Evolutionary conservation across 345 rosid genomes (phyloP), one percentile per base, ranked within the genome.

Genomic region (Dipteronia dyeriana): DNA sequence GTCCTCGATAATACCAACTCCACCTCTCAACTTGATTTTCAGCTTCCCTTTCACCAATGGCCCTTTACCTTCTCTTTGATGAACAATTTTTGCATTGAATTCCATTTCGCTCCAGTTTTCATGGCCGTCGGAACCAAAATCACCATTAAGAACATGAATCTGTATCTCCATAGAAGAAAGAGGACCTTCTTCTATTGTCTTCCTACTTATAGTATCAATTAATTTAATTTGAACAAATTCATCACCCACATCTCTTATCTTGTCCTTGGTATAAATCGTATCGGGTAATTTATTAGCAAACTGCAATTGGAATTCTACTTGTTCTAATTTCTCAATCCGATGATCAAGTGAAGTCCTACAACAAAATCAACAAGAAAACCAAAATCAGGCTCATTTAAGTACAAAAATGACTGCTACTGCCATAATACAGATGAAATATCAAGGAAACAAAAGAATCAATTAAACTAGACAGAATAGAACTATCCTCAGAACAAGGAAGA

Each of bases 1-100:
- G 3, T 89, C 85, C 29, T 77, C 76, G 0, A 93, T 38, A 10
- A 54, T 26, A 39, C 86, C 96, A 3, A 82, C 84, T 26, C 99
- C 98, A 45, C 75, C 70, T 66, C 62, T 76, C 57, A 93, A 71
- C 1, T 82, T 78, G 29, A 91, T 3, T 17, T 59, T 81, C 19
- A 79, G 77, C 23, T 88, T 94, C 25, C 99, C 99, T 0, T 89
- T 83, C 26, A 95, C 79, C 62, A 95, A 45, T 0, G 99, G 97
- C 72, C 89, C 84, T 79, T 82, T 87, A 5, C 95, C 94, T 17
- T 88, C 86, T 9, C 98, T 82, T 80, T 89, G 82, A 1, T 79
- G 86, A 41, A 91, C 82, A 69, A 95, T 69, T n/a, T 64, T 79
- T 29, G 85, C 83, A 38, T 22, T 74, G 81, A 92, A 92, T 29